Base-by-base conservation (phyloP, 1,139 yeast genomes). In the Taphrina betulina region DNA sequence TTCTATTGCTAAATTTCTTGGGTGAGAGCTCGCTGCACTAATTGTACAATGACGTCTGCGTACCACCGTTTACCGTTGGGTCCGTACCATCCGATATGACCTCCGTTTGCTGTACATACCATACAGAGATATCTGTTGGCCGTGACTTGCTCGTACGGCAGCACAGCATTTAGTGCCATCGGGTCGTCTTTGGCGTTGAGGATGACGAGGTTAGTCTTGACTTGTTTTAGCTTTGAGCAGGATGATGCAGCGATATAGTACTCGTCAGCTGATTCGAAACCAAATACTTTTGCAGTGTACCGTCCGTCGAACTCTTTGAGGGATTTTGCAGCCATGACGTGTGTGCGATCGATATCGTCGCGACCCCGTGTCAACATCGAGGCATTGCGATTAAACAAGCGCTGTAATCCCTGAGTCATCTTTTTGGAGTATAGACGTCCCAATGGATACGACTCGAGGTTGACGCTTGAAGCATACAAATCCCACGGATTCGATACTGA, bases 401-500 rank as follows among this genome's bases (percentile, higher is more conserved):
- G 78, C 45, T 76, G 72, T 64, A 90, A 75, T 61, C 85, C 86
- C 45, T 75, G 72, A 5, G 90, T 75, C 75, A 90, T 80, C 3
- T 80, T 75, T 10, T 85, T 83, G 38, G 79, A 76, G 67, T 89
- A 85, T 28, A 87, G 67, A 53, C 75, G 72, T 1, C 95, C 89
- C 64, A 88, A 71, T 68, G 77, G 78, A 43, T 84, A 78, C 28
- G 66, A 64, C 28, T 74, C 69, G 59, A 89, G 68, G 56, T 75
- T 77, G 58, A 74, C 69, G 12, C 80, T 74, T 28, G 89, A 78
- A 56, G 77, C 78, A 24, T 74, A 71, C 71, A 90, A 72, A 67
- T 88, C 95, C 95, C 96, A 90, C 12, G 96, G 95, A 61, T 82
- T 78, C 5, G 88, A 86, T 35, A 88, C 73, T 10, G 82, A 71